These are phyloP conservation scores for Trypanosoma platydactyli DNA, from an alignment of 208 protist species.

Conservation along the genomic window DNA sequence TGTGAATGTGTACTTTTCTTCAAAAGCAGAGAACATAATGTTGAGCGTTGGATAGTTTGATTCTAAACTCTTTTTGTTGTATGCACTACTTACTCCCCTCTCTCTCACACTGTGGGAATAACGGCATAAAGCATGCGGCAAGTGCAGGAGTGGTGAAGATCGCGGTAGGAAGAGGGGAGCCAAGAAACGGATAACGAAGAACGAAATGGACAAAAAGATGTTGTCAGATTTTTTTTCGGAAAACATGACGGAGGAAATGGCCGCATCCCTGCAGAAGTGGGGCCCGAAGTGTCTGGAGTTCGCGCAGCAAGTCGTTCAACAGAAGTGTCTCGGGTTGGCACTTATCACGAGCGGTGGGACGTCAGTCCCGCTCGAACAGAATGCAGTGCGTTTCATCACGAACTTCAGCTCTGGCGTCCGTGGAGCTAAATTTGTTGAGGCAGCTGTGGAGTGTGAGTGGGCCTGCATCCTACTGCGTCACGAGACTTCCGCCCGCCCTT, in stretches of 20 bases:
- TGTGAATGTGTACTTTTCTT: background rate
- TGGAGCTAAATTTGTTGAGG: conserved; percentile 68
- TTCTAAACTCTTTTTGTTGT: background rate
- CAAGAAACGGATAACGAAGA: conserved; percentile 2
- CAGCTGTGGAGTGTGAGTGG: conserved; percentile 61
- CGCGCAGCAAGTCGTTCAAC: conserved; percentile 20
- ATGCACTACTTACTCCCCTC: no score
- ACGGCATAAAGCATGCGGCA: no score
- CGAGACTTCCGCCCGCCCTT: conserved; percentile 49
- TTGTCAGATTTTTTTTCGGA: conserved; percentile 53
- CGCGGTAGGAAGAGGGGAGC: background rate
- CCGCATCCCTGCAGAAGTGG: conserved; percentile 34
- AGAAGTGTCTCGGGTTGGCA: conserved; percentile 50
- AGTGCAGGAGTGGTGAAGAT: no score
- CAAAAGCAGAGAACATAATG: background rate
- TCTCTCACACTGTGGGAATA: background rate
- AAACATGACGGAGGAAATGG: conserved; percentile 40
- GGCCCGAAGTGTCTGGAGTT: conserved; percentile 34
- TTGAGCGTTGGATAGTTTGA: background rate
- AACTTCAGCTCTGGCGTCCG: conserved; percentile 87
- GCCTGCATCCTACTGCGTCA: conserved; percentile 73
- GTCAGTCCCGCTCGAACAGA: conserved; percentile 74
- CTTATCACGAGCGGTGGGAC: conserved; percentile 85
- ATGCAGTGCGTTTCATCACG: conserved; percentile 79
- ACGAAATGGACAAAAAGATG: background rate